Conservation (phyloP, 1,284 basidiomycete species). For the Rhodotorula mucilaginosa region DNA sequence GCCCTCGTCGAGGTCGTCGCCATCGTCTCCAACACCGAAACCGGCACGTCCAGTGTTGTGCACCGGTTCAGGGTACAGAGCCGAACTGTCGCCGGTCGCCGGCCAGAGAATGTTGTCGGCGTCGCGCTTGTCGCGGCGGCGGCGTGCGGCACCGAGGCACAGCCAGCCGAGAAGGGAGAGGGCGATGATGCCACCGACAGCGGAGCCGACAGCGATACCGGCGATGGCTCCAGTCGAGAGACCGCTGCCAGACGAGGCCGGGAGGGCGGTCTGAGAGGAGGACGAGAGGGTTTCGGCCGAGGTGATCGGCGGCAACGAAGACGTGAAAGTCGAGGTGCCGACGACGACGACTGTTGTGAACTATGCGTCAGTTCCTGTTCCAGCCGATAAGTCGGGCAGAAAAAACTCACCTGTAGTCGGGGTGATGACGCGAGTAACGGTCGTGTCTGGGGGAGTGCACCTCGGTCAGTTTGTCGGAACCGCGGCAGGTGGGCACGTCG, state of each 20-base stretch:
- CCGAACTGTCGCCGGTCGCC: constrained; percentile 38
- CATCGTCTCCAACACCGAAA: constrained; percentile 42
- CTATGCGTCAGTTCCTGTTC: not conserved
- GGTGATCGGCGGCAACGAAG: constrained; percentile 21
- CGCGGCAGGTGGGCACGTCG: not conserved
- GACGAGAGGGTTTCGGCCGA: constrained; percentile 15
- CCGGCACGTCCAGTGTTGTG: constrained; percentile 41
- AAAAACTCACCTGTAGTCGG: constrained; percentile 30
- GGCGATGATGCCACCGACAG: constrained; percentile 27
- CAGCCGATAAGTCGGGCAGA: not conserved
- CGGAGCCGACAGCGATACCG: constrained; percentile 35
- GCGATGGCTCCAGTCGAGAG: constrained; percentile 38
- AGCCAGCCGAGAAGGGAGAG: constrained; percentile 28
- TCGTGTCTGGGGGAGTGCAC: constrained; percentile 11
- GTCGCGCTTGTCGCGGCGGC: constrained; percentile 32
- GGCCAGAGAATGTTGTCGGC: constrained; percentile 41
- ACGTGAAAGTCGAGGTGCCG: constrained; percentile 36
- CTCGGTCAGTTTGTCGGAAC: too few species aligned
- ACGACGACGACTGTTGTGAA: constrained; percentile 32
- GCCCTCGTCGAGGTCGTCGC: constrained; percentile 24
- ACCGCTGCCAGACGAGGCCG: not conserved
- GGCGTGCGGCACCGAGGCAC: constrained; percentile 26
- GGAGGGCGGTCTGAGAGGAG: not conserved
- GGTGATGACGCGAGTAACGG: constrained; percentile 31
- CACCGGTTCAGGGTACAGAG: constrained; percentile 44